Base-by-base conservation (phyloP, 345 rosid genomes). In the Salix caprea region DNA sequence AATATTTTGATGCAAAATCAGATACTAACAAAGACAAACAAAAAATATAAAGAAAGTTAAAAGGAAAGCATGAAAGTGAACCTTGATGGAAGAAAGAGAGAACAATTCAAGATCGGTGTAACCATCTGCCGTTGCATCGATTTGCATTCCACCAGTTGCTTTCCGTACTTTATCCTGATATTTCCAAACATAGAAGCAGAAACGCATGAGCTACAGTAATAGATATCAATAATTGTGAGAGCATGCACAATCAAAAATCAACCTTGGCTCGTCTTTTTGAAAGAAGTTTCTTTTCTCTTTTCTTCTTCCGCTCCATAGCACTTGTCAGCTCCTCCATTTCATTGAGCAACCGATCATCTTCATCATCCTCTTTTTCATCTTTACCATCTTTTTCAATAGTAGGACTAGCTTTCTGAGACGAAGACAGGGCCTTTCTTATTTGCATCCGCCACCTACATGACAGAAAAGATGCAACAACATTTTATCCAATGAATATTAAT, bases 31-130 rank as follows among this genome's bases (percentile, higher is more conserved):
- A 11, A 37, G 42, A 34, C 58, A 15, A 24, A 74, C 37, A 75
- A 46, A 69, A 26, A 28, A 21, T 37, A 71, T 5, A 14, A n/a
- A 12, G 21, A 10, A 46, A 44, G 65, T n/a, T 34, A 13, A 14
- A 36, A 39, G 54, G 40, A 62, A 69, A 71, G 34, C 8, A 15
- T 23, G 44, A 64, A 75, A 50, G 36, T 77, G 36, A 78, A 94
- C 99, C 97, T 96, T 96, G 86, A 96, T 93, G 50, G 94, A 84
- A 69, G 94, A 80, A 83, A 96, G 97, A 82, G 99, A 93, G 81
- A 93, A 93, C 84, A 96, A 77, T 65, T 93, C 98, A 75, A 77
- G 79, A 80, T 93, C 99, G 30, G 74, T 76, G 72, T 89, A 96
- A 66, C 90, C 96, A 87, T 93, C 99, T 89, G 91, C 91, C 76